A percentile compares a stretch with the other conserved stretches of the same genome.
Evolutionary conservation across 2,329 filamentous ascomycete species (phyloP).

Genomic region (Pezicula neosporulosa): DNA sequence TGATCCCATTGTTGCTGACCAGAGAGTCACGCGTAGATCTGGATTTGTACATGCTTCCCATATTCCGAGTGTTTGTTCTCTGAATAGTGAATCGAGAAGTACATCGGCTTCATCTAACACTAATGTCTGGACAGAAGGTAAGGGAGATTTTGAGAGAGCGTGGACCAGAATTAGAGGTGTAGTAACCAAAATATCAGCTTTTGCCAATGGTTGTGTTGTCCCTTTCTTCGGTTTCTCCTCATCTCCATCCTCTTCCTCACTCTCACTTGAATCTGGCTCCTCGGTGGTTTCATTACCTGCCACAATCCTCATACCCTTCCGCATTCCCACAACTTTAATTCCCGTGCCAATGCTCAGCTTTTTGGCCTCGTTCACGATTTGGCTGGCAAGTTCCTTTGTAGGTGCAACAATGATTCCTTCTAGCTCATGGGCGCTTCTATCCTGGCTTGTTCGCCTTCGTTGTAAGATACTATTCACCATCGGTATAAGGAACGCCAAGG

Average conservation of each 20-base stretch:
- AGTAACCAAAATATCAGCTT: conserved; percentile 75
- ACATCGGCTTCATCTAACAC: conserved; percentile 95
- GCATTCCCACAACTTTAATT: conserved; percentile 76
- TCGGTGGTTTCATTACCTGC: conserved; percentile 36
- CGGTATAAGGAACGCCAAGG: conserved; percentile 86
- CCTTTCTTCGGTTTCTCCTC: conserved; percentile 27
- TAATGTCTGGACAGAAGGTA: conserved; percentile 69
- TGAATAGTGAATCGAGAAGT: conserved; percentile 85
- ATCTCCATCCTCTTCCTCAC: conserved; percentile 29
- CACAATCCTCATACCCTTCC: conserved; percentile 74
- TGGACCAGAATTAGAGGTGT: conserved; percentile 79
- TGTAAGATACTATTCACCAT: conserved; percentile 73
- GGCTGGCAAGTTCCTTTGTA: conserved; percentile 73
- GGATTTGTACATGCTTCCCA: conserved; percentile 76
- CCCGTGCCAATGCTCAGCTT: conserved; percentile 77
- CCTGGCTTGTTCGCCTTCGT: conserved; percentile 35
- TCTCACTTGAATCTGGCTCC: conserved; percentile 22
- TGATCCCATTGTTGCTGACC: conserved; percentile 97
- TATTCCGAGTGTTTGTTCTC: conserved; percentile 79
- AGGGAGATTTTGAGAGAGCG: conserved; percentile 54
- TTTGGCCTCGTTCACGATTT: conserved; percentile 81
- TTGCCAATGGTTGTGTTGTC: conserved; percentile 51
- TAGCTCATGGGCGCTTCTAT: conserved; percentile 47
- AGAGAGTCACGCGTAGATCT: conserved; percentile 73
- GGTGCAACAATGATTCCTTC: conserved; percentile 72